Evolutionary conservation across 2,329 filamentous ascomycete species (phyloP), one percentile per base, ranked within the genome.

Genomic region (Pseudogymnoascus sp.): DNA sequence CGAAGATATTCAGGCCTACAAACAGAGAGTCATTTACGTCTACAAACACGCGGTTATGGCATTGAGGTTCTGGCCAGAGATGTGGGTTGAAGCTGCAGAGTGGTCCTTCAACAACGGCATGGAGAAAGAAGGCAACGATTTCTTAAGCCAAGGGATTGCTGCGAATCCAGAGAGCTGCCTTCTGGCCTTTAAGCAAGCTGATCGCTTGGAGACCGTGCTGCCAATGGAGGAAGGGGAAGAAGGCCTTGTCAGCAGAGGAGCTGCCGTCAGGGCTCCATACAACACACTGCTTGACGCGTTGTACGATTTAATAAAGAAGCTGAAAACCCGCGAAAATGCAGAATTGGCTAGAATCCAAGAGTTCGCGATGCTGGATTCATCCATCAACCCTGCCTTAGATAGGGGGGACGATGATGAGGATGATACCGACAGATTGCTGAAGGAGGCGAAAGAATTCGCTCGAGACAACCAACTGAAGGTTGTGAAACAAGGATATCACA

Each of bases 41-140:
- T 97, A 96, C 80, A 95, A 92, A 74, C 93, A 97, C 74, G 91
- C 93, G 4, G 78, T 96, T 56, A 96, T 97, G 89, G 89, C 92
- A 3, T 79, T 99, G 63, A 87, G 93, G 60, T 99, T 97, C 76
- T 95, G 93, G 85, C 93, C 95, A 3, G 90, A 96, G 73, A 87
- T 97, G 69, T 99, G 95, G 95, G 93, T 92, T 60, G 92, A 97
- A 65, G 93, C 92, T 8, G 90, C 93, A 0, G 90, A 96, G 68
- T 97, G 93, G 85, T 96, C 91, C 75, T 92, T 92, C 71, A 84
- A 89, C 62, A 92, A 95, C 69, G 84, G 84, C 50, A 78, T 93
- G 68, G 81, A 84, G 38, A 77, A 85, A 50, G 88, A 91, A 37
- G 82, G 83, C 53, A 78, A 82, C 23, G 86, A 91, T 8, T 90